phyloP scores from a whole-genome alignment of 208 protist genomes.

The Acanthamoeba triangularis region DNA sequence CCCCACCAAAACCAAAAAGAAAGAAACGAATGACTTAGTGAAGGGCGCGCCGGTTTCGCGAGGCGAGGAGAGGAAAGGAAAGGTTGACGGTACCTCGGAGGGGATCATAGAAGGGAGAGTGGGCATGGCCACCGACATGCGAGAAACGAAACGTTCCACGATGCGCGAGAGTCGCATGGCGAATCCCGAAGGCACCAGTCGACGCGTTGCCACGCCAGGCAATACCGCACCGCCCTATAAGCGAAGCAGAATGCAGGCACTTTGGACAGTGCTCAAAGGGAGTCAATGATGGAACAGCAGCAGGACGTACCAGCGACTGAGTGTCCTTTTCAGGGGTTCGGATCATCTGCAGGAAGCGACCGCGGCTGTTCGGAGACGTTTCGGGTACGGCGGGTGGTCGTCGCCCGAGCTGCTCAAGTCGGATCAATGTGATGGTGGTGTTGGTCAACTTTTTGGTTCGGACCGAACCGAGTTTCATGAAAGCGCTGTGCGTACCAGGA shows the following conservation, averaged over 20 bases:
- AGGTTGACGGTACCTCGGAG: background rate
- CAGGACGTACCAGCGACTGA: background rate
- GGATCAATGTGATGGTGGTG: too few species aligned
- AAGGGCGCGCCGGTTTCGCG: too few species aligned
- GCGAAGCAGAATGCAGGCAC: background rate
- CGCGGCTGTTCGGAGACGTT: background rate
- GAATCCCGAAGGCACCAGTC: constrained; percentile 16
- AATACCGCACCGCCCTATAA: background rate
- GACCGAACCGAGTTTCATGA: too few species aligned
- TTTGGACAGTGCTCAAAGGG: background rate
- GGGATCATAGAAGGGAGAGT: background rate
- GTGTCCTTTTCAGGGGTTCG: constrained; percentile 60
- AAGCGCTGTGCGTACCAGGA: background rate
- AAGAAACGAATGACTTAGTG: too few species aligned
- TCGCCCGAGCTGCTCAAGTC: background rate
- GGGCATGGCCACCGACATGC: background rate
- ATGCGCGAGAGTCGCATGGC: constrained; percentile 25
- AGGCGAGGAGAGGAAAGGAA: too few species aligned
- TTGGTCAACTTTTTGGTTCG: too few species aligned
- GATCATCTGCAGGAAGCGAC: constrained; percentile 66
- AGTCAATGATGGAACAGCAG: background rate
- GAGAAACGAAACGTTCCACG: background rate
- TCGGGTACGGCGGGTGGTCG: background rate
- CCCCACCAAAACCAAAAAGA: too few species aligned
- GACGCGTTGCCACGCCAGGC: background rate